Percentiles rank a stretch among this genome's conserved stretches.
phyloP scores from a whole-genome alignment of 2,329 filamentous ascomycete genomes.

The Hypocreales sp. region DNA sequence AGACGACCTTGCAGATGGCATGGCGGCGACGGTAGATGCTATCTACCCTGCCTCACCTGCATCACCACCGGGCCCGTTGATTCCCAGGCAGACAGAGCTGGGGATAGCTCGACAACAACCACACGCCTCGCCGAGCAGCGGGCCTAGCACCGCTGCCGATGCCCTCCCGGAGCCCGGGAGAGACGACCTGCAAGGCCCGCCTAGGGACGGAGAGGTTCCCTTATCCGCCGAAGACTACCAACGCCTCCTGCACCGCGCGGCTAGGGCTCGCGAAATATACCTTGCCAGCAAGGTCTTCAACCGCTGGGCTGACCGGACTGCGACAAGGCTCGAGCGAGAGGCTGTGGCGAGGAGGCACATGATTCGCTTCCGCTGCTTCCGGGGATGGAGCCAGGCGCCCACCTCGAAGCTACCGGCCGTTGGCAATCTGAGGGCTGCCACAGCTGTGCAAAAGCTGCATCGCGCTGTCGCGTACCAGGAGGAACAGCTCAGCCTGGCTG shows the following conservation, averaged over 20 bases:
- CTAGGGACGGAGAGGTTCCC: not conserved
- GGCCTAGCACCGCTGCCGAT: too few species aligned
- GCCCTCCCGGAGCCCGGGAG: too few species aligned
- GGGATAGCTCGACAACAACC: too few species aligned
- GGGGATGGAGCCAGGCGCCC: slow-evolving; percentile 18
- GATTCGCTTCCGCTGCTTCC: slow-evolving; percentile 36
- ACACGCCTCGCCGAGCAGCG: too few species aligned
- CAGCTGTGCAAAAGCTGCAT: slow-evolving; percentile 17
- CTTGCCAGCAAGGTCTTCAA: slow-evolving; percentile 27
- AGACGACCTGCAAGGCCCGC: too few species aligned
- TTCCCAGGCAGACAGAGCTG: too few species aligned
- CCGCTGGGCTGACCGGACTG: slow-evolving; percentile 49
- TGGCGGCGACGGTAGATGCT: too few species aligned
- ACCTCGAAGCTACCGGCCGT: slow-evolving; percentile 12
- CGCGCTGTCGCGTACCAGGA: slow-evolving; percentile 13
- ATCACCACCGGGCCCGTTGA: too few species aligned
- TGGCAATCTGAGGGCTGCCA: slow-evolving; percentile 14
- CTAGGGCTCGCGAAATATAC: slow-evolving; percentile 48
- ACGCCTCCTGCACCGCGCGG: slow-evolving; percentile 37
- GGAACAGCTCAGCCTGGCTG: slow-evolving; percentile 10
- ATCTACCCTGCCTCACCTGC: too few species aligned
- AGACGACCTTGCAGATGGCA: too few species aligned
- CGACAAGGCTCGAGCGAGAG: slow-evolving; percentile 50
- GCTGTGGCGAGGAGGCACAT: slow-evolving; percentile 55
- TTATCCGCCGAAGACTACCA: too few species aligned